Conservation (phyloP, 2,329 filamentous ascomycete species). For the Colletotrichum incanum region DNA sequence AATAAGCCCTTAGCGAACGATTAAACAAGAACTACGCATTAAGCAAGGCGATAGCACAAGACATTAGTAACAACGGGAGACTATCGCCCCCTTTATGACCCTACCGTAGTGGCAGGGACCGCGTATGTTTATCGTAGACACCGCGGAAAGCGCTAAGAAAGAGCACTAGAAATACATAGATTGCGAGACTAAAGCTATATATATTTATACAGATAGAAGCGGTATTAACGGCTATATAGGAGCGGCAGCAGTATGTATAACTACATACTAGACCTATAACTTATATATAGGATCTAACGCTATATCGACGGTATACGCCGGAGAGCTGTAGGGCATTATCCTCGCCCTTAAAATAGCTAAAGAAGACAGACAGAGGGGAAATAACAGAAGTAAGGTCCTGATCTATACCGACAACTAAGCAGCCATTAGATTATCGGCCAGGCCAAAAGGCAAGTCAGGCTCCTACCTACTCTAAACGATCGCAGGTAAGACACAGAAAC, state of each 20-base stretch:
- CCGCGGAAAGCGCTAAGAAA: background rate
- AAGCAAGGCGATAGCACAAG: background rate
- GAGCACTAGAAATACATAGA: background rate
- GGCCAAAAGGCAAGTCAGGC: background rate
- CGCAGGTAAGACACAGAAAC: background rate
- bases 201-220: background rate
- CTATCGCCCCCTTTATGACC: background rate
- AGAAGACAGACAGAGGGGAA: background rate
- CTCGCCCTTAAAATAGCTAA: background rate
- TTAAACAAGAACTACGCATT: background rate
- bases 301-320: background rate
- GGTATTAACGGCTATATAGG: background rate
- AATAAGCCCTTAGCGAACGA: background rate
- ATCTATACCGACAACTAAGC: slow-evolving; percentile 2
- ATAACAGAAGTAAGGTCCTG: background rate
- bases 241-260: background rate
- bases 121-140: background rate
- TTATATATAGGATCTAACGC: background rate
- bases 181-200: background rate
- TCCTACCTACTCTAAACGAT: background rate
- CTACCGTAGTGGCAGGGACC: background rate
- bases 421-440: background rate
- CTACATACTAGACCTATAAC: background rate
- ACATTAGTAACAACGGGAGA: background rate
- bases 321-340: slow-evolving; percentile 7